Percentiles rank a stretch among this genome's conserved stretches.
Evolutionary conservation across 176 grass and related monocot genomes (phyloP).

Genomic region (Zizania latifolia): DNA sequence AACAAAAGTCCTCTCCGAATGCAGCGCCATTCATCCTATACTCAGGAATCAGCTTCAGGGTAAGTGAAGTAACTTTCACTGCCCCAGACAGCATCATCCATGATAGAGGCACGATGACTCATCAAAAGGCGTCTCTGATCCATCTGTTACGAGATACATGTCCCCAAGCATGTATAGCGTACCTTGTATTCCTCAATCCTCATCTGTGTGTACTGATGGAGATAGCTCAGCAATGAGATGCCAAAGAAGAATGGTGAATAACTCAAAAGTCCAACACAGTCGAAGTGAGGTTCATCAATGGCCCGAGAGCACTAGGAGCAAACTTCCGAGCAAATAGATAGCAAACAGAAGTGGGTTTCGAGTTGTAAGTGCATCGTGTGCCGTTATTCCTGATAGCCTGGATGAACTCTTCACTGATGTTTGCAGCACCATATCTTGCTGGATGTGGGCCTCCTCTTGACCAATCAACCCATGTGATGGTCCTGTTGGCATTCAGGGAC

Average conservation of each 20-base stretch:
- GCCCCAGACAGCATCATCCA: constrained; percentile 29
- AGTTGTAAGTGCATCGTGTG: constrained; percentile 59
- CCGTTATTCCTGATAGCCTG: constrained; percentile 77
- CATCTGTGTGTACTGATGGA: neutral
- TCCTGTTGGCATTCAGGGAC: constrained; percentile 63
- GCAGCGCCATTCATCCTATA: constrained; percentile 17
- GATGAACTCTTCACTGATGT: constrained; percentile 53
- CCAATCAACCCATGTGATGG: constrained; percentile 88
- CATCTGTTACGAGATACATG: constrained; percentile 28
- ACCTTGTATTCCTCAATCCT: constrained; percentile 26
- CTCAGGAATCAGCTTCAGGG: constrained; percentile 30
- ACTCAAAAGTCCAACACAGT: constrained; percentile 59
- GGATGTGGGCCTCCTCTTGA: constrained; percentile 86
- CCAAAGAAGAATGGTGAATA: neutral
- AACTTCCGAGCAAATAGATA: constrained; percentile 85
- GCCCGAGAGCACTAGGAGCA: constrained; percentile 69
- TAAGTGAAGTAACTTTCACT: constrained; percentile 43
- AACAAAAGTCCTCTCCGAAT: constrained; percentile 31
- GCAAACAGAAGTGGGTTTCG: constrained; percentile 47
- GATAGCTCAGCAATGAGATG: constrained; percentile 4
- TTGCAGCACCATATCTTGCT: constrained; percentile 57
- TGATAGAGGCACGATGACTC: neutral
- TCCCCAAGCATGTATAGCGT: constrained; percentile 11
- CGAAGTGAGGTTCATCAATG: constrained; percentile 63
- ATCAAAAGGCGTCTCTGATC: constrained; percentile 22